Evolutionary conservation across 2,329 filamentous ascomycete genomes (phyloP).

Genomic region (Cryphonectria naterciae): DNA sequence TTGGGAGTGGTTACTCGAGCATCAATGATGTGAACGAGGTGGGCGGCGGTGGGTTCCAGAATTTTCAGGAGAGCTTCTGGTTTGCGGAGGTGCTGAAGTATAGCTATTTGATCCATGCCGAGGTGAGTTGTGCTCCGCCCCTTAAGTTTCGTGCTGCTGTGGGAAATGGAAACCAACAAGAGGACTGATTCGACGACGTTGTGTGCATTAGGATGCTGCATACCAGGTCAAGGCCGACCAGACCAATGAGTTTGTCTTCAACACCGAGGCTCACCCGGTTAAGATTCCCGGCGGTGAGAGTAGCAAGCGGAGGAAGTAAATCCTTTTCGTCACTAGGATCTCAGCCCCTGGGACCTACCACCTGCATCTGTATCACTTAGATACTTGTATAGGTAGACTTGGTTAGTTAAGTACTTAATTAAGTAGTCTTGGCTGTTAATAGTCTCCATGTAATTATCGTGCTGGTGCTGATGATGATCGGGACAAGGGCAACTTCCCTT

Average conservation of each 20-base stretch:
- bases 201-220: constrained; percentile 50
- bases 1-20: constrained; percentile 68
- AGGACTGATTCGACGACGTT: constrained; percentile 25
- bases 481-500: neutral
- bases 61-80: constrained; percentile 86
- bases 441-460: too few relatives aligned
- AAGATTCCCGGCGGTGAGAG: constrained; percentile 32
- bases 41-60: constrained; percentile 62
- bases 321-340: neutral
- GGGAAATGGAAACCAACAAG: neutral
- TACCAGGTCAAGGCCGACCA: constrained; percentile 53
- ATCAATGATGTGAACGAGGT: constrained; percentile 67
- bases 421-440: too few relatives aligned
- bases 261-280: constrained; percentile 54
- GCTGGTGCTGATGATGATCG: neutral
- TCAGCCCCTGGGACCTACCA: neutral
- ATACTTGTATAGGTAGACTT: neutral
- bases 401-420: too few relatives aligned
- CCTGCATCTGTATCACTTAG: neutral
- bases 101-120: constrained; percentile 70
- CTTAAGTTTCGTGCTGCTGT: neutral
- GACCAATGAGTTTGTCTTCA: constrained; percentile 54
- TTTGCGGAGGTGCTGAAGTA: constrained; percentile 91
- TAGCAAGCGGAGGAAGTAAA: constrained; percentile 14
- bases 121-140: constrained; percentile 34